phyloP scores from a whole-genome alignment of 371 early-diverging fungal genomes.

The Apophysomyces sp. region DNA sequence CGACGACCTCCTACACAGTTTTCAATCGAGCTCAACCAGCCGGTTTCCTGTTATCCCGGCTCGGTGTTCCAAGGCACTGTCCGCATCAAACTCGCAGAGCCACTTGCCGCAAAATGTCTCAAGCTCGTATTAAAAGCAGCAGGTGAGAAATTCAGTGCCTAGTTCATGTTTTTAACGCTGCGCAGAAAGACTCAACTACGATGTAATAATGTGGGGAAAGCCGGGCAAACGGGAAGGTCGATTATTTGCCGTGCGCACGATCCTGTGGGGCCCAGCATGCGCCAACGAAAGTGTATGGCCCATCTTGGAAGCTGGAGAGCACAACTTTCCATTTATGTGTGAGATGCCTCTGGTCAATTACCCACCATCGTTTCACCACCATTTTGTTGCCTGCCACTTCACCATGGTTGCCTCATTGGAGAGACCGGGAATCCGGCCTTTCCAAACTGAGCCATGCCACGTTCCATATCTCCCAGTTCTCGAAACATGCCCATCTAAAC shows the following conservation, averaged over 20 bases:
- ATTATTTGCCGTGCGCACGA: conserved; percentile 31
- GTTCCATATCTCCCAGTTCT: conserved; percentile 7
- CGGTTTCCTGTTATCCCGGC: conserved; percentile 25
- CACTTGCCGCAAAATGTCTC: conserved; percentile 18
- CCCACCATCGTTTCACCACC: conserved; percentile 29
- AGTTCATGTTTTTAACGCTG: not conserved
- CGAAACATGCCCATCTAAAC: conserved; percentile 17
- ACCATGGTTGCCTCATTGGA: conserved; percentile 20
- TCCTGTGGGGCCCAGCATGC: conserved; percentile 21
- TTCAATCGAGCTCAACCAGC: not conserved
- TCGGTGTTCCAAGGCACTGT: conserved; percentile 33
- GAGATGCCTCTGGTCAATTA: conserved; percentile 36
- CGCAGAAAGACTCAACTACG: conserved; percentile 31
- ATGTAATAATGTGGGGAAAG: conserved; percentile 33
- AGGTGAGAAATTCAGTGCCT: conserved; percentile 2
- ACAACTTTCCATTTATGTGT: conserved; percentile 24
- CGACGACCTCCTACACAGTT: not conserved
- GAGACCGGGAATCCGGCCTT: conserved; percentile 2
- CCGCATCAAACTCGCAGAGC: conserved; percentile 12
- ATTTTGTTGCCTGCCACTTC: conserved; percentile 22
- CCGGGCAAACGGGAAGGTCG: conserved; percentile 19
- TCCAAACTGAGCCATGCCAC: not conserved
- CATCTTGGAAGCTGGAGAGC: conserved; percentile 23
- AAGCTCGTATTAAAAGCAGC: conserved; percentile 32
- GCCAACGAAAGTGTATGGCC: conserved; percentile 13